These are phyloP conservation scores for Hippophae gyantsensis DNA, from an alignment of 306 rosid genomes.

Conservation along the genomic window DNA sequence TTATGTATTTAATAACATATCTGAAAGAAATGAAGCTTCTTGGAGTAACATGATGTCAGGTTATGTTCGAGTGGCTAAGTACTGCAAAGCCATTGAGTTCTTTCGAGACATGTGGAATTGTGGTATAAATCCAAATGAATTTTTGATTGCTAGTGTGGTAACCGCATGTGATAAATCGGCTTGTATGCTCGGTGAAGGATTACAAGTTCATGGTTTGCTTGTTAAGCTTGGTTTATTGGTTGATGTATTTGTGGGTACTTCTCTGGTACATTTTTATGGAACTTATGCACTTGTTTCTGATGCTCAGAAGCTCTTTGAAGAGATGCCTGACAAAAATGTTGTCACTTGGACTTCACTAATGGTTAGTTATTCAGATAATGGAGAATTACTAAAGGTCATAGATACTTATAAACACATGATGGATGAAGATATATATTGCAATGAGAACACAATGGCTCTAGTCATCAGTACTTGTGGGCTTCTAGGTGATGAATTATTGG, in stretches of 20 bases:
- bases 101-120: slow-evolving; percentile 37
- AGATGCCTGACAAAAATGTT: slow-evolving; percentile 65
- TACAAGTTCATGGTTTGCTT: slow-evolving; percentile 67
- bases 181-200: slow-evolving; percentile 44
- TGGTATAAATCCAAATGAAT: slow-evolving; percentile 52
- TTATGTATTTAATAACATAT: slow-evolving; percentile 46
- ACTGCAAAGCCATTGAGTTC: slow-evolving; percentile 42
- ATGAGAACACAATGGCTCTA: slow-evolving; percentile 58
- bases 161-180: slow-evolving; percentile 73
- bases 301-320: slow-evolving; percentile 48
- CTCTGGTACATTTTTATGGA: slow-evolving; percentile 71
- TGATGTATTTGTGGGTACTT: slow-evolving; percentile 75
- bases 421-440: slow-evolving; percentile 30
- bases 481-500: slow-evolving; percentile 48
- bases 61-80: slow-evolving; percentile 48
- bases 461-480: slow-evolving; percentile 66
- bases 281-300: slow-evolving; percentile 36
- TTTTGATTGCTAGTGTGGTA: slow-evolving; percentile 57
- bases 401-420: slow-evolving; percentile 46
- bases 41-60: slow-evolving; percentile 90
- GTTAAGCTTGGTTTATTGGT: slow-evolving; percentile 43
- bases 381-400: slow-evolving; percentile 43
- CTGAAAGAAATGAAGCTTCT: slow-evolving; percentile 64
- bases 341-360: slow-evolving; percentile 96
- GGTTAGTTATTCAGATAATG: slow-evolving; percentile 51